Evolutionary conservation across 2,329 filamentous ascomycete species (phyloP), one percentile per base, ranked within the genome.

Genomic region (Fusarium floridanum): DNA sequence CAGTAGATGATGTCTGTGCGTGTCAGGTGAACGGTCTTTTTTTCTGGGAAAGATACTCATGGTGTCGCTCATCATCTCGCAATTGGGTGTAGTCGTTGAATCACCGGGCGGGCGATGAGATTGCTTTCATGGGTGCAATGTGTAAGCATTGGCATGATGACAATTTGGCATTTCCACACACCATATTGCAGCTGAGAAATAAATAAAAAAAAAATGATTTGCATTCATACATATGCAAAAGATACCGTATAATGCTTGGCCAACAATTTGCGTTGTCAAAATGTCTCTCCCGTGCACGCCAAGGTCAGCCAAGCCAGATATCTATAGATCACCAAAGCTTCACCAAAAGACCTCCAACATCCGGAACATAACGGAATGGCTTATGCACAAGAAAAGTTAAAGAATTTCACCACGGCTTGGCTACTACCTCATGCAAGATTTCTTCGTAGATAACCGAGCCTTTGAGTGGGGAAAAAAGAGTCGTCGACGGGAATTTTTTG

Each of bases 391-490:
- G 48, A 53, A 10, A 32, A 32, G 48, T 53, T 11, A 1, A 34
- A 53, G 24, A 53, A 32, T 29, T 53, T 32, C 27, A 53, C 16
- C 16, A 20, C 48, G 48, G 24, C 48, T 53, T 53, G 48, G 48
- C 48, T 53, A 32, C 48, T 32, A 53, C 48, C 48, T 53, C 48
- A 53, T 53, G 48, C 48, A 53, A 53, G 48, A 53, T 53, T 27
- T 60, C 22, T 16, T 24, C 34, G 56, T 60, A 60, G 32, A 57
- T 57, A 57, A 57, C 53, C 53, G 48, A 53, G 48, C 11, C 10
- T 34, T 34, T 17, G 27, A 53, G 48, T 53, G 48, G 48, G 45
- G 45, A 50, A 8, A 50, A 8, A 34, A 12, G 14, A n/a, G 48
- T 32, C 22, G 22, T 48, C 27, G 6, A 29, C 48, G 27, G 27